phyloP scores from a whole-genome alignment of 2,329 filamentous ascomycete genomes.

The Phaeoacremonium minimum region DNA sequence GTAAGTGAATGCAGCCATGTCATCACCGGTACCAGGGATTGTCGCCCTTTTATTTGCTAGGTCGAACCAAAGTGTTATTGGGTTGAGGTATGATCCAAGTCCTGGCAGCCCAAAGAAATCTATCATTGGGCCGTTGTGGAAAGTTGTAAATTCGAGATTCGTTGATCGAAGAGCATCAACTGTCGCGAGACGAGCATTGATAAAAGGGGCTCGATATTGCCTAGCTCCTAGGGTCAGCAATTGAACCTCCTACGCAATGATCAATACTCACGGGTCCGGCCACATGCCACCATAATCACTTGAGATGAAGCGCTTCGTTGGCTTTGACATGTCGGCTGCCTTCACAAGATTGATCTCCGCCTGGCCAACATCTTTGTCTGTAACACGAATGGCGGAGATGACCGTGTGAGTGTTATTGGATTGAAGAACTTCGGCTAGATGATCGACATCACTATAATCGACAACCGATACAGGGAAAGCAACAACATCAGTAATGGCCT shows the following conservation, averaged over 20 bases:
- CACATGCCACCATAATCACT: slow-evolving; percentile 36
- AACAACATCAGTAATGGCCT: slow-evolving; percentile 11
- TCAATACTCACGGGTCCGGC: too few species aligned
- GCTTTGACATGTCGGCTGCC: slow-evolving; percentile 31
- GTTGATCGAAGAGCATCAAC: too few species aligned
- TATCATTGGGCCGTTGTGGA: slow-evolving; percentile 37
- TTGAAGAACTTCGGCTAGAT: slow-evolving; percentile 17
- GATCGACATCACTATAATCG: slow-evolving; percentile 19
- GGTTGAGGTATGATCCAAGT: slow-evolving; percentile 30
- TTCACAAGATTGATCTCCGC: slow-evolving; percentile 37
- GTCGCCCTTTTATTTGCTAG: slow-evolving; percentile 36
- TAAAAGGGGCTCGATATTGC: too few species aligned
- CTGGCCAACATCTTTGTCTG: slow-evolving; percentile 17
- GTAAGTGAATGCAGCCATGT: slow-evolving; percentile 39
- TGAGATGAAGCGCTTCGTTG: slow-evolving; percentile 34
- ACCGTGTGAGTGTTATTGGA: slow-evolving; percentile 36
- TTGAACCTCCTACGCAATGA: too few species aligned
- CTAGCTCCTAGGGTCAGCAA: too few species aligned
- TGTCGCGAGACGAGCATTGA: too few species aligned
- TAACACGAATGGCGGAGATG: slow-evolving; percentile 33
- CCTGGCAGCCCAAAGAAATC: slow-evolving; percentile 38
- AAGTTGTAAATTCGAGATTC: slow-evolving; percentile 31
- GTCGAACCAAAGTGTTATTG: slow-evolving; percentile 37
- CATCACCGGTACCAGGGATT: slow-evolving; percentile 44
- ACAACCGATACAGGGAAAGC: slow-evolving; percentile 17